phyloP scores from a whole-genome alignment of 2,329 filamentous ascomycete genomes.

The Neofusicoccum sp. region DNA sequence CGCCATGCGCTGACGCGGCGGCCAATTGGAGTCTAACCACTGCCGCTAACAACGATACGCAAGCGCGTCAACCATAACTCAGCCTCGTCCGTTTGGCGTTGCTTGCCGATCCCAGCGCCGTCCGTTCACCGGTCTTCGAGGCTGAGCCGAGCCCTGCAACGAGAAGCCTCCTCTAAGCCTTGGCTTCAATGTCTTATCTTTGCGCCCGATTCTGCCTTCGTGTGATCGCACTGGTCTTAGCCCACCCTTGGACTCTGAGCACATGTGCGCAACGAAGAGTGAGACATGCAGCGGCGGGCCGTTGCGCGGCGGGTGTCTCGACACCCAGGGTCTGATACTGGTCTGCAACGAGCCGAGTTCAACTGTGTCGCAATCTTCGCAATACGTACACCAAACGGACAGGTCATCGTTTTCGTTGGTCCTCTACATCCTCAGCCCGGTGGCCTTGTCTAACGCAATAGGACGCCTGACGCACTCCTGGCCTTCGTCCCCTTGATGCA shows the following conservation, averaged over 20 bases:
- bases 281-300: slow-evolving; percentile 2
- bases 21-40: background rate
- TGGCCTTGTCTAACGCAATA: background rate
- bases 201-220: background rate
- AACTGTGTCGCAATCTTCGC: background rate
- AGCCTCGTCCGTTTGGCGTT: background rate
- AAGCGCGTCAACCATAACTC: slow-evolving; percentile 1
- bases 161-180: background rate
- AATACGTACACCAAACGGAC: background rate
- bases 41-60: background rate
- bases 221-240: background rate
- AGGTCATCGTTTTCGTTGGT: background rate
- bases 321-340: background rate
- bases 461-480: background rate
- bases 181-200: background rate
- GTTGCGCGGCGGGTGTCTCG: background rate
- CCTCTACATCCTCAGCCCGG: background rate
- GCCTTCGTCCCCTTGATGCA: background rate
- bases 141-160: background rate
- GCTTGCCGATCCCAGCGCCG: background rate
- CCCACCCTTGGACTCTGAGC: background rate
- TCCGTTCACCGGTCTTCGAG: background rate
- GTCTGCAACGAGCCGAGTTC: background rate
- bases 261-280: background rate
- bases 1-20: slow-evolving; percentile 7